These are phyloP conservation scores for Croton laevigatus DNA, from an alignment of 441 rosid species.

Conservation along the genomic window DNA sequence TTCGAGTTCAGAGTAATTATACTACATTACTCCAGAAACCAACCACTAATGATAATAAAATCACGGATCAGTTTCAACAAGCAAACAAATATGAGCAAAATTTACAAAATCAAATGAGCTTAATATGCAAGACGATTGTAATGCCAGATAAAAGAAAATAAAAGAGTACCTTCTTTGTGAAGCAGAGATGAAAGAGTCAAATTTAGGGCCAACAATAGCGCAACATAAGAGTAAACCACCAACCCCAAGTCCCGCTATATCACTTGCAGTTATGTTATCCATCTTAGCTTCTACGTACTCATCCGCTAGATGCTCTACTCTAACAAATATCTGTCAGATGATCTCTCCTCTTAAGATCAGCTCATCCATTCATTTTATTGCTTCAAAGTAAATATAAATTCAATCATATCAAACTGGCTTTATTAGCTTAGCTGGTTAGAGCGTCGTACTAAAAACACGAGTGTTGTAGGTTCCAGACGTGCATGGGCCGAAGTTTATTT, in stretches of 20 bases:
- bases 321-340: too few species aligned
- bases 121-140: too few species aligned
- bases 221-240: slow-evolving; percentile 41
- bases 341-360: too few species aligned
- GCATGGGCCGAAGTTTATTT: slow-evolving; percentile 45
- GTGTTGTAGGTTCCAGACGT: slow-evolving; percentile 80
- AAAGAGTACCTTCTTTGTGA: slow-evolving; percentile 62
- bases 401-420: slow-evolving; percentile 23
- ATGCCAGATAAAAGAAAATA: slow-evolving; percentile 5
- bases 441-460: slow-evolving; percentile 93
- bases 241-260: slow-evolving; percentile 47
- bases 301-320: too few species aligned
- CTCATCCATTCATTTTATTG: too few species aligned
- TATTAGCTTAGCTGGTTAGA: slow-evolving; percentile 88
- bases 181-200: slow-evolving; percentile 75
- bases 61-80: too few species aligned
- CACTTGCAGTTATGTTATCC: slow-evolving; percentile 76
- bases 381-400: too few species aligned
- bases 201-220: slow-evolving; percentile 68
- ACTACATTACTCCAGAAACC: too few species aligned
- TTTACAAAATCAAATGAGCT: too few species aligned
- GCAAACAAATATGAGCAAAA: too few species aligned
- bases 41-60: too few species aligned
- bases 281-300: slow-evolving; percentile 19
- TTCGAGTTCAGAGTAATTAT: too few species aligned